phyloP scores from a whole-genome alignment of 805 yeast genomes.

The Ogataea trehaloabstinens region DNA sequence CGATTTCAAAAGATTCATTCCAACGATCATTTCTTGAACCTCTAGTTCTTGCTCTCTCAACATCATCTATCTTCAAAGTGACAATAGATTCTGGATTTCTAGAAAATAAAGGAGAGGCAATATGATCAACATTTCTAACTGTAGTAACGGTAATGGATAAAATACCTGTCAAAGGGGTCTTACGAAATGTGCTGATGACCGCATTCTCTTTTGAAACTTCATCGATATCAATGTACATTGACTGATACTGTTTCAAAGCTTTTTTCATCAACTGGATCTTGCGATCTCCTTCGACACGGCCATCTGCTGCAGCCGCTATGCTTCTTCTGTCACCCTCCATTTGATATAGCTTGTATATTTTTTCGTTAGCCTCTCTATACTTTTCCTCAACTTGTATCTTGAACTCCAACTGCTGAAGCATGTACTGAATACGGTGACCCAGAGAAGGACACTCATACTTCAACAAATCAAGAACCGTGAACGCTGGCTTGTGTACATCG shows the following conservation, averaged over 20 bases:
- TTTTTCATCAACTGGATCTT: slow-evolving; percentile 81
- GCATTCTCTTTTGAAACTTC: slow-evolving; percentile 67
- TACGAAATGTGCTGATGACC: slow-evolving; percentile 65
- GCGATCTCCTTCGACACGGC: slow-evolving; percentile 78
- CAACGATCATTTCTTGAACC: slow-evolving; percentile 75
- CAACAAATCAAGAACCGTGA: slow-evolving; percentile 73
- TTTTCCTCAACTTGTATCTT: slow-evolving; percentile 93
- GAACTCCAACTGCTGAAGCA: slow-evolving; percentile 93
- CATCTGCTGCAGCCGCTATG: slow-evolving; percentile 86
- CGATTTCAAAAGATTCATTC: slow-evolving; percentile 78
- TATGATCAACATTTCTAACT: slow-evolving; percentile 88
- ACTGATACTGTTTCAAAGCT: slow-evolving; percentile 83
- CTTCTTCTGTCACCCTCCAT: slow-evolving; percentile 88
- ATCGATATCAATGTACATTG: slow-evolving; percentile 73
- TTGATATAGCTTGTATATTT: slow-evolving; percentile 79
- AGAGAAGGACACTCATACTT: slow-evolving; percentile 92
- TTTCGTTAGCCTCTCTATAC: slow-evolving; percentile 89
- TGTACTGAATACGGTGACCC: slow-evolving; percentile 91
- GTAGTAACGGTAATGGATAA: slow-evolving; percentile 71
- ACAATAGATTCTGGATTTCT: slow-evolving; percentile 79
- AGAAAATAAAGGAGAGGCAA: slow-evolving; percentile 76
- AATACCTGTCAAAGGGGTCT: slow-evolving; percentile 82
- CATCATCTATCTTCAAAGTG: slow-evolving; percentile 83
- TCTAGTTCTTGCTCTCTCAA: slow-evolving; percentile 72
- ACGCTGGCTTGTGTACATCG: slow-evolving; percentile 39